A percentile compares a stretch with the other conserved stretches of the same genome.
These are phyloP conservation scores for Amborella trichopoda DNA, from an alignment of 164 flowering plant species.

Conservation along the genomic window DNA sequence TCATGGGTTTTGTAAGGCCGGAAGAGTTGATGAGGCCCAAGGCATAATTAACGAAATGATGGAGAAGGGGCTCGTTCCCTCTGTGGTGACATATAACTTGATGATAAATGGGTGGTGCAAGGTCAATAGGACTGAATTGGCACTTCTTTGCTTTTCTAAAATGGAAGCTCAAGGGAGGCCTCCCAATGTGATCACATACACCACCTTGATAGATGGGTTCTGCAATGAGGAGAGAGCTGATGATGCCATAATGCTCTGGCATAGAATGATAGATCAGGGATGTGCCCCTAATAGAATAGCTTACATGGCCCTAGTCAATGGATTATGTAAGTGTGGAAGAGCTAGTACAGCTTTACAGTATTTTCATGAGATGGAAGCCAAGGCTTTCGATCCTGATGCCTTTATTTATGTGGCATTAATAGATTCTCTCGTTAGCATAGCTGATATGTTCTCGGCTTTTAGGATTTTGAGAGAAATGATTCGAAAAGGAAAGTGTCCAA, in stretches of 20 bases:
- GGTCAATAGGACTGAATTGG: constrained; percentile 39
- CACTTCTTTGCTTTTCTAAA: constrained; percentile 33
- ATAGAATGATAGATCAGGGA: constrained; percentile 44
- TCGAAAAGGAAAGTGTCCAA: constrained; percentile 29
- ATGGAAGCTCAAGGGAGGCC: constrained; percentile 42
- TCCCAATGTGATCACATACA: constrained; percentile 65
- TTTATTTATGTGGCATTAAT: constrained; percentile 45
- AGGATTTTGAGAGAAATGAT: constrained; percentile 43
- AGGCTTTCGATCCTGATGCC: constrained; percentile 40
- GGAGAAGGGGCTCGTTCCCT: constrained; percentile 53
- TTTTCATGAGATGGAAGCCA: constrained; percentile 53
- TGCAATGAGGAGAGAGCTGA: constrained; percentile 54
- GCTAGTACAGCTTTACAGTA: constrained; percentile 30
- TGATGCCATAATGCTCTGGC: constrained; percentile 61
- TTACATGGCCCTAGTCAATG: constrained; percentile 58
- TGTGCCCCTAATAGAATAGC: constrained; percentile 59
- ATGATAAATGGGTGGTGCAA: constrained; percentile 80
- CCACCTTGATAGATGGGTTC: constrained; percentile 65
- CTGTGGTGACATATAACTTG: constrained; percentile 68
- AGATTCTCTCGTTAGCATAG: constrained; percentile 29
- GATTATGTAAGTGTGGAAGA: constrained; percentile 69
- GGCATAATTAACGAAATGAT: constrained; percentile 38
- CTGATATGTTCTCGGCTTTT: constrained; percentile 27
- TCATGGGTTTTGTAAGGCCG: constrained; percentile 53
- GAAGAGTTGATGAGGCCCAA: constrained; percentile 48